Evolutionary conservation across 2,329 filamentous ascomycete species (phyloP).

Genomic region (Elsinoe arachidis): DNA sequence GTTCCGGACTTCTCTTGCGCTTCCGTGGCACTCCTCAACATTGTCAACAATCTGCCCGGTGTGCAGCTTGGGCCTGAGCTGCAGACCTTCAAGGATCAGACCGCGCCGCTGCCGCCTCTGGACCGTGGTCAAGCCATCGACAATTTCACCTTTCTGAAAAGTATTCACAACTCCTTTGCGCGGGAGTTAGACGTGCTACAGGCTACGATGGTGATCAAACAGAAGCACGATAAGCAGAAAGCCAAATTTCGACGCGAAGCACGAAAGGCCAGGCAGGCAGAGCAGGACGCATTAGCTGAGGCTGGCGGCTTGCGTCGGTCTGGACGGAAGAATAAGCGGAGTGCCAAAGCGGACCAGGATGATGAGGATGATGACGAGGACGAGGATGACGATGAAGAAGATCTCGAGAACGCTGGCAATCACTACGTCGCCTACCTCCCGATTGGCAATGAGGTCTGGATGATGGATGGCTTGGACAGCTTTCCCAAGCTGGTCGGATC

Average conservation of each 20-base stretch:
- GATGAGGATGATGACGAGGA: constrained; percentile 17
- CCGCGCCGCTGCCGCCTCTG: constrained; percentile 57
- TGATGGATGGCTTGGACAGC: constrained; percentile 73
- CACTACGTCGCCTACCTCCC: constrained; percentile 90
- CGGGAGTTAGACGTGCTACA: constrained; percentile 69
- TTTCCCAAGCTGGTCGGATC: constrained; percentile 58
- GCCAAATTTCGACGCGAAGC: constrained; percentile 23
- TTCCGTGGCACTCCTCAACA: constrained; percentile 86
- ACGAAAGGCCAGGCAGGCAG: constrained; percentile 21
- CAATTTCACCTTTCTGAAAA: constrained; percentile 66
- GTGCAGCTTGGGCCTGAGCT: constrained; percentile 64
- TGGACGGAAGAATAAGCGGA: constrained; percentile 7
- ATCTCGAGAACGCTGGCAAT: constrained; percentile 55
- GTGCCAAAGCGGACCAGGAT: neutral
- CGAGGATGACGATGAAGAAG: constrained; percentile 27
- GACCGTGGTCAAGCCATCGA: constrained; percentile 68
- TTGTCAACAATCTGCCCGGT: constrained; percentile 71
- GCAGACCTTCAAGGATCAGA: constrained; percentile 62
- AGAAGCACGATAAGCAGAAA: constrained; percentile 38
- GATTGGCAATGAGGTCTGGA: constrained; percentile 66
- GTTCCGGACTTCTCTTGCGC: constrained; percentile 79
- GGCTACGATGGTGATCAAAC: constrained; percentile 56
- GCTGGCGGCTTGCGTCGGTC: constrained; percentile 12
- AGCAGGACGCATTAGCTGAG: constrained; percentile 20
- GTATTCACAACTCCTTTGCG: constrained; percentile 81